These are phyloP conservation scores for Puccinia triticina DNA, from an alignment of 1,284 basidiomycete species.

Conservation along the genomic window DNA sequence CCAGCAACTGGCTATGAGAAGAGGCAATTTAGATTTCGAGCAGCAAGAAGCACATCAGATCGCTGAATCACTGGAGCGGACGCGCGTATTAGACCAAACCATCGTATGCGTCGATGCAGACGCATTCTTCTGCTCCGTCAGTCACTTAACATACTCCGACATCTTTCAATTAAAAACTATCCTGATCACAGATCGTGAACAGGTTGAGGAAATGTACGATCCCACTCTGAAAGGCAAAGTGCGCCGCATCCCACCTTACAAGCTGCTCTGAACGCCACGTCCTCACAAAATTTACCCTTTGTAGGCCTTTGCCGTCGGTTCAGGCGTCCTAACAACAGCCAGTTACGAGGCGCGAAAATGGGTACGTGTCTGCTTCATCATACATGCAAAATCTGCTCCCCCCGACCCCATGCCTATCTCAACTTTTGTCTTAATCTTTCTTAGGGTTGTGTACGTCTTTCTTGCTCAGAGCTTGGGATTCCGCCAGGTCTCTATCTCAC, in stretches of 20 bases:
- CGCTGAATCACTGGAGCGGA: not conserved
- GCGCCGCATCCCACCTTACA: not conserved
- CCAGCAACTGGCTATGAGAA: not conserved
- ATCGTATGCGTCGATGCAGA: slow-evolving; percentile 39
- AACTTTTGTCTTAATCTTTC: not conserved
- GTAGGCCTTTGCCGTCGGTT: slow-evolving; percentile 35
- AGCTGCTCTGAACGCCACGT: not conserved
- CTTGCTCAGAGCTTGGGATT: not conserved
- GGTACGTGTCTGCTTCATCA: slow-evolving; percentile 9
- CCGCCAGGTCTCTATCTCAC: not conserved
- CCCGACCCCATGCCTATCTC: not conserved
- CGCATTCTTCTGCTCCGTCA: slow-evolving; percentile 36
- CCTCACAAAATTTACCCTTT: no score
- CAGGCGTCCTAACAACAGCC: slow-evolving; percentile 9
- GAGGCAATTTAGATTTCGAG: not conserved
- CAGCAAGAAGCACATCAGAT: slow-evolving; percentile 9
- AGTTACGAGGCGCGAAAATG: slow-evolving; percentile 39
- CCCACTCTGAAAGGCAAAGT: slow-evolving; percentile 31
- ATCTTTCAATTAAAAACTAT: no score
- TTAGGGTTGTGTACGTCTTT: slow-evolving; percentile 38
- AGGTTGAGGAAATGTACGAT: slow-evolving; percentile 31
- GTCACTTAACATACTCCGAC: not conserved
- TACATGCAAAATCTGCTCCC: not conserved
- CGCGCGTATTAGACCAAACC: slow-evolving; percentile 16
- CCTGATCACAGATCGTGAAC: no score